Percentiles rank a stretch among this genome's conserved stretches.
These are phyloP conservation scores for Gaeumannomyces tritici DNA, from an alignment of 2,329 filamentous ascomycete species.

Conservation along the genomic window DNA sequence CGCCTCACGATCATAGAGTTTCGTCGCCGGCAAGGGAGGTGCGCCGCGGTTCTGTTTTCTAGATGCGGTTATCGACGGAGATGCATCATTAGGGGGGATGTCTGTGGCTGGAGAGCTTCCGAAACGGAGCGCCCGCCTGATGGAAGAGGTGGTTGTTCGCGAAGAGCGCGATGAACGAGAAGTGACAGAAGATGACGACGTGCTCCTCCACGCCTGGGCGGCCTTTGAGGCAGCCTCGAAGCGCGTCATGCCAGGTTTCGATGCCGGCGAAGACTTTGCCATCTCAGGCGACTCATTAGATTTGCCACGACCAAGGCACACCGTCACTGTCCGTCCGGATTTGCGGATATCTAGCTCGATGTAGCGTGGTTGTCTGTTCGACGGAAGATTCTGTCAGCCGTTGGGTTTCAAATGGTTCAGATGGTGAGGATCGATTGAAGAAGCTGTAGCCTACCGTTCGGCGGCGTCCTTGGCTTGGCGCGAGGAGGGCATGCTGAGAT, in stretches of 20 bases:
- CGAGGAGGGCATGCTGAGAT: neutral
- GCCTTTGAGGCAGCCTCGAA: conserved; percentile 1
- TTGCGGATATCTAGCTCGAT: conserved; percentile 1
- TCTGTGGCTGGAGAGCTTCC: neutral
- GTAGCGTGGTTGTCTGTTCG: neutral
- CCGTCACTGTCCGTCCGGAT: neutral
- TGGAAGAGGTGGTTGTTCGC: neutral
- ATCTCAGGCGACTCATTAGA: neutral
- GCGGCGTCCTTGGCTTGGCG: neutral
- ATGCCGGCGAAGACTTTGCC: neutral
- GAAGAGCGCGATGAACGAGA: neutral
- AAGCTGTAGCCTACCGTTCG: neutral
- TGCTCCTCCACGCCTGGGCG: neutral
- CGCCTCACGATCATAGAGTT: neutral
- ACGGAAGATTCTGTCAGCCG: neutral
- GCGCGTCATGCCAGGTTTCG: neutral
- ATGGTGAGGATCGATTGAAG: neutral
- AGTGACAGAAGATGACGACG: neutral
- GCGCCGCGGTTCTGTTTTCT: neutral
- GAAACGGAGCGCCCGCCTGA: neutral
- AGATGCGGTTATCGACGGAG: neutral
- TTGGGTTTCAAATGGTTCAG: neutral
- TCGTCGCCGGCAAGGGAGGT: neutral
- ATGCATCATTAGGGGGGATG: neutral
- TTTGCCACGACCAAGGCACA: neutral